Evolutionary conservation across 1,284 basidiomycete genomes (phyloP).

Genomic region (Sphagnurus paluster): DNA sequence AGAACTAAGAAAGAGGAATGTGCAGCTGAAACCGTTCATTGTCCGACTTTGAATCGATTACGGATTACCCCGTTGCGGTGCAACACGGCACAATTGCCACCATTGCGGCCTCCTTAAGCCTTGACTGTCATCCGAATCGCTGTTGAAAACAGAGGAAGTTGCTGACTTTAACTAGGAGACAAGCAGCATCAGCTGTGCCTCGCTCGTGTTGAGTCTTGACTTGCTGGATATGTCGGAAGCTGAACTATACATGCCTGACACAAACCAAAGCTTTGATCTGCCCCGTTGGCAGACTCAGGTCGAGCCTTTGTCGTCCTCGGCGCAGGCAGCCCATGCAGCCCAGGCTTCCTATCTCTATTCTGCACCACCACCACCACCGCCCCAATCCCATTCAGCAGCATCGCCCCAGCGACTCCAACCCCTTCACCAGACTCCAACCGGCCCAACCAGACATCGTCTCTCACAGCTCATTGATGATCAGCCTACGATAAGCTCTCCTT

Average conservation of each 20-base stretch:
- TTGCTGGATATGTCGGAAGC: constrained; percentile 38
- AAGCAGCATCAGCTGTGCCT: constrained; percentile 12
- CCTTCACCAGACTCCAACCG: constrained; percentile 36
- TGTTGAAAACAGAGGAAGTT: constrained; percentile 7
- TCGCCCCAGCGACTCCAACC: constrained; percentile 38
- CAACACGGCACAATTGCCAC: constrained; percentile 16
- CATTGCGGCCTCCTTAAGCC: constrained; percentile 9
- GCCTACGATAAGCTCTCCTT: constrained; percentile 45
- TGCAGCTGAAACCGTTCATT: constrained; percentile 17
- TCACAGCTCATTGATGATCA: constrained; percentile 65
- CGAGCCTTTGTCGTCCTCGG: constrained; percentile 63
- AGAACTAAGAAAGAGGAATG: constrained; percentile 5
- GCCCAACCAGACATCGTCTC: constrained; percentile 56
- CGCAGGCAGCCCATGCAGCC: constrained; percentile 59
- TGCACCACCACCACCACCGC: constrained; percentile 46
- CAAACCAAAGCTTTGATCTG: constrained; percentile 62
- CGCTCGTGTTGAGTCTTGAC: constrained; percentile 14
- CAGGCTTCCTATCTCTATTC: constrained; percentile 53
- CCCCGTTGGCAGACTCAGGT: constrained; percentile 78
- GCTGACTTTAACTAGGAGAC: constrained; percentile 7
- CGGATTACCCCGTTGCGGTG: constrained; percentile 21
- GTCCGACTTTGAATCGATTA: constrained; percentile 22
- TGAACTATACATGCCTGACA: constrained; percentile 47
- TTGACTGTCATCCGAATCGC: constrained; percentile 12
- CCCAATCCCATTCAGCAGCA: constrained; percentile 32